Percentiles rank a stretch among this genome's conserved stretches.
Evolutionary conservation across 73 alveolate species (phyloP).

Genomic region (Durusdinium trenchii): DNA sequence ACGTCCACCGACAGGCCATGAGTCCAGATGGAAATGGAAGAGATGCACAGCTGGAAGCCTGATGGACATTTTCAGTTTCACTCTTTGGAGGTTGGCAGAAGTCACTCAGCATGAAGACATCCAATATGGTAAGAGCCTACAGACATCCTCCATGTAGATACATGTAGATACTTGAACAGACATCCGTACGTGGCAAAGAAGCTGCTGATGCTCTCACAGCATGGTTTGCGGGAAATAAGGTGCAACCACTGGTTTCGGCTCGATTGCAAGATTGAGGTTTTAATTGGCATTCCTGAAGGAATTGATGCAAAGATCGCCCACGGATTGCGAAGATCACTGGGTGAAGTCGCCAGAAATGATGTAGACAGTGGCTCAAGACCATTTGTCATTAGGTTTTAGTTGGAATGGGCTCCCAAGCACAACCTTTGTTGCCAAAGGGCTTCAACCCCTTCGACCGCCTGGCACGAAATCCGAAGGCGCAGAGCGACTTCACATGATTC

Average conservation of each 20-base stretch:
- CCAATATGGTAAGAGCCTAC: background rate
- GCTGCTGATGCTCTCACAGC: background rate
- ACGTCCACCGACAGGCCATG: background rate
- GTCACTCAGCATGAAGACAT: background rate
- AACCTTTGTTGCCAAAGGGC: slow-evolving; percentile 50
- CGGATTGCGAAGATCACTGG: background rate
- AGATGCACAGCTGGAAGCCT: slow-evolving; percentile 58
- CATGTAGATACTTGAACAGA: background rate
- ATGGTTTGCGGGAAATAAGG: background rate
- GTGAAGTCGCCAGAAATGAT: background rate
- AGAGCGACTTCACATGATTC: background rate
- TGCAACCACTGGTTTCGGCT: background rate
- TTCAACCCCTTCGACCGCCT: slow-evolving; percentile 19
- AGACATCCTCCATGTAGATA: background rate
- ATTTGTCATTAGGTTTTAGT: background rate
- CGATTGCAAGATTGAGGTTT: background rate
- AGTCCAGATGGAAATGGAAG: slow-evolving; percentile 64
- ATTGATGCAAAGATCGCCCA: background rate
- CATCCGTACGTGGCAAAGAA: background rate
- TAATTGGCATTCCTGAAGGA: background rate
- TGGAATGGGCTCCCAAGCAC: slow-evolving; percentile 10
- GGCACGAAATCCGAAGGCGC: slow-evolving; percentile 82
- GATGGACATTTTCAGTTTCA: background rate
- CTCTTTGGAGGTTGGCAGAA: background rate
- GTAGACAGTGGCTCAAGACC: slow-evolving; percentile 6